Base-by-base conservation (phyloP, 768 basidiomycete genomes). In the Cyathus striatus region DNA sequence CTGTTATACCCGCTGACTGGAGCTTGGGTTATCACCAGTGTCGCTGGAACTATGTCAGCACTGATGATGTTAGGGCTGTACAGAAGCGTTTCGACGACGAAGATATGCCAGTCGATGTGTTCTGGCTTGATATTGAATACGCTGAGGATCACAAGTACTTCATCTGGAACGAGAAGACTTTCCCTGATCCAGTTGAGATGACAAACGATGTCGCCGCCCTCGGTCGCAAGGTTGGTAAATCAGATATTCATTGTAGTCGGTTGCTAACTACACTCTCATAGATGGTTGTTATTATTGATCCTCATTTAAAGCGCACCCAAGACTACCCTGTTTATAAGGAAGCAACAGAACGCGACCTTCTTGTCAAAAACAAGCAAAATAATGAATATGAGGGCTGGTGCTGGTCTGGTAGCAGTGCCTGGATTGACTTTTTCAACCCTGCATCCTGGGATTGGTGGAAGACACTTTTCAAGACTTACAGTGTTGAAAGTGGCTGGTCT, bases 261-360 rank as follows among this genome's bases (percentile, higher is more conserved):
- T 21, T 38, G 16, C 25, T 42, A 38, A 26, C 24, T 45, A n/a
- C 50, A 38, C 47, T 20, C 40, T 16, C 30, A 36, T 53, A 97
- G 91, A 96, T 99, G 89, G 94, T 99, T 23, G 86, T 94, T 24
- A 99, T 99, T 55, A 68, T 99, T 36, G 96, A 99, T 54, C 96
- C 96, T 35, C 96, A 98, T 64, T 65, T 97, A 57, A 98, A 98
- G 68, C 88, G 90, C 35, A 72, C 76, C 1, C 65, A 78, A 4
- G 62, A 76, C 38, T 94, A 93, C 60, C 86, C 92, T 1, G 86
- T 86, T 10, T 98, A 89, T 68, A 73, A 86, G 49, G 74, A 86
- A 53, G 91, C 95, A 0, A 80, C 82, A 17, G 90, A 95, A 3
- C 72, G 80, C n/a, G 83, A 73, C 26, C 61, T 96, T 7, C 78